These are phyloP conservation scores for Coffea humblotiana DNA, from an alignment of 305 asterid genomes.

Conservation along the genomic window DNA sequence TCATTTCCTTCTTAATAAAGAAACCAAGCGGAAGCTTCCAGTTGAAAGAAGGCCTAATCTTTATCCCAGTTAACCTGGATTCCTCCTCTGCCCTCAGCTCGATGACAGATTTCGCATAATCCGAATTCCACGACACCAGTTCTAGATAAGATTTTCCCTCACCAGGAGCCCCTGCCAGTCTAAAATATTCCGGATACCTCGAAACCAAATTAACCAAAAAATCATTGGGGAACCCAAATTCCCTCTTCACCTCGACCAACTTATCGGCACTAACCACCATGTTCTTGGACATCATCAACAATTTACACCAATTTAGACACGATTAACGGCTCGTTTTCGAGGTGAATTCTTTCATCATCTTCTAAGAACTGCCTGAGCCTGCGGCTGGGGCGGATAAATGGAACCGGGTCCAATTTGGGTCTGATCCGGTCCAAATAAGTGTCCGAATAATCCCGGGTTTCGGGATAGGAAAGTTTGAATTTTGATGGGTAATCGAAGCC, in stretches of 20 bases:
- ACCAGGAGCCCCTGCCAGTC: conserved; percentile 57
- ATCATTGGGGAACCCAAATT: conserved; percentile 85
- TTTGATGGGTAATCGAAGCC: conserved; percentile 52
- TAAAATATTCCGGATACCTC: conserved; percentile 63
- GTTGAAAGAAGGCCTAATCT: conserved; percentile 55
- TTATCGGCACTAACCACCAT: conserved; percentile 69
- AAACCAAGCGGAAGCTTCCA: conserved; percentile 83
- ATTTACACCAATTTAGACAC: conserved; percentile 72
- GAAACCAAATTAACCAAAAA: conserved; percentile 68
- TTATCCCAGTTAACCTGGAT: conserved; percentile 66
- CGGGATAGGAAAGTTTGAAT: conserved; percentile 48
- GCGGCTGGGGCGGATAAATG: conserved; percentile 62
- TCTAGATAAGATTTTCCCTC: conserved; percentile 69
- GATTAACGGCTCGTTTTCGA: conserved; percentile 53
- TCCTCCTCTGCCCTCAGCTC: conserved; percentile 83
- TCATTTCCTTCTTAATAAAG: conserved; percentile 78
- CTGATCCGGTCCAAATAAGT: conserved; percentile 18
- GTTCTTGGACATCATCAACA: conserved; percentile 81
- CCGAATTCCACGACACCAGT: conserved; percentile 62
- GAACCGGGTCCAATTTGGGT: conserved; percentile 63
- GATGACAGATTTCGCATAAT: conserved; percentile 61
- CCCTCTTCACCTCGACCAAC: conserved; percentile 84
- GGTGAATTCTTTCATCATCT: conserved; percentile 52
- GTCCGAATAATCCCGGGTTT: conserved; percentile 30
- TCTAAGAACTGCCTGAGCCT: conserved; percentile 54